phyloP scores from a whole-genome alignment of 2,329 filamentous ascomycete genomes.

The Akanthomyces uredinophilus region DNA sequence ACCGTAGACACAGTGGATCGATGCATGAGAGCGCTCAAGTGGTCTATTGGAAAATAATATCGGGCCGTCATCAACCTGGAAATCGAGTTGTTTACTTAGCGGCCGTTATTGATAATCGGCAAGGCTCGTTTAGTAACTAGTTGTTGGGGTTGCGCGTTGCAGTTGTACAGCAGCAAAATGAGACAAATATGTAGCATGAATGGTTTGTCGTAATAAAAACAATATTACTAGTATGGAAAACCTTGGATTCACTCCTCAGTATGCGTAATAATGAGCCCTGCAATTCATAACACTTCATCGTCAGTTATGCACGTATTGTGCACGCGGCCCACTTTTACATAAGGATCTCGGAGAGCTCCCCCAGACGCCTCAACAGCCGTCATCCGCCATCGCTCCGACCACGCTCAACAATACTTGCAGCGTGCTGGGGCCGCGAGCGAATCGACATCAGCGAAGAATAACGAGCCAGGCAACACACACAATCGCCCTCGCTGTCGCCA shows the following conservation, averaged over 20 bases:
- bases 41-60: neutral
- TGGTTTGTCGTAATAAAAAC: too few relatives aligned
- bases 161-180: neutral
- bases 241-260: too few relatives aligned
- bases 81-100: too few relatives aligned
- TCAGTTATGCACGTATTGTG: neutral
- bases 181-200: too few relatives aligned
- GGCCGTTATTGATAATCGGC: neutral
- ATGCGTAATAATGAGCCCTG: neutral
- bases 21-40: too few relatives aligned
- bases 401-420: neutral
- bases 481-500: neutral
- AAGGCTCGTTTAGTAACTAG: neutral
- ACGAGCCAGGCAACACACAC: neutral
- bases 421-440: neutral
- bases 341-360: conserved; percentile 4
- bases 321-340: neutral
- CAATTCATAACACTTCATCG: neutral
- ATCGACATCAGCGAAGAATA: neutral
- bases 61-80: too few relatives aligned
- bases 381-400: neutral
- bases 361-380: conserved; percentile 5
- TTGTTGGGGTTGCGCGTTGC: too few relatives aligned
- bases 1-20: neutral
- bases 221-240: too few relatives aligned